Evolutionary conservation across 2,329 filamentous ascomycete genomes (phyloP), one percentile per base, ranked within the genome.

Genomic region (Alternaria sp.): DNA sequence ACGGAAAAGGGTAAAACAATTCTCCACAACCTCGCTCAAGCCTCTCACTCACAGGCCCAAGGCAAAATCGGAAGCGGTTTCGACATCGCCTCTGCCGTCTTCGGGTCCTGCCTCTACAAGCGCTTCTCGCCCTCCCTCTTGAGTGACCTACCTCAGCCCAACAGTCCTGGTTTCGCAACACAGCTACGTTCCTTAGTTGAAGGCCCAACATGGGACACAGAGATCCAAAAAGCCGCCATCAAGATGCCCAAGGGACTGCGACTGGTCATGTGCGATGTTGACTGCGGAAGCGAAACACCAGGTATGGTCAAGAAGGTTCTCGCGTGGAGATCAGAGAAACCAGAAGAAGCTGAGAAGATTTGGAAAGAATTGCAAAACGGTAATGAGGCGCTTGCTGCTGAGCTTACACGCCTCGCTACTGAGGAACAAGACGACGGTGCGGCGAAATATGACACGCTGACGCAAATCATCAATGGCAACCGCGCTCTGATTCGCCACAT

Each of bases 11-110:
- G 88, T 50, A 83, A 83, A 65, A 81, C 82, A 28, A 85, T 85
- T 49, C 84, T 97, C 53, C 95, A 99, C 81, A 98, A 98, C 78
- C 88, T 99, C 50, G 90, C 94, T 0, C 95, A 99, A 81, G 91
- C 91, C 1, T 90, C 92, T 4, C 95, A 99, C 80, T 97, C 94
- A 74, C 92, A 94, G 1, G 95, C 95, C 0, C 95, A 99, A 80
- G 95, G 95, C 24, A 99, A 99, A 79, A 89, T 99, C 17, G 95
- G 95, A 49, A 95, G 91, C 0, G 95, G 95, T 21, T 99, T 99
- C 76, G 95, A 99, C 75, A 90, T 99, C 51, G 95, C 94, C 0
- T 89, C 91, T 26, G 95, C 95, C 17, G 92, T 97, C 14, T 97
- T 92, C 77, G 95, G 95, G 14, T 93, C 91, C 14, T 97, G 92